These are phyloP conservation scores for Backusella parvicylindrica DNA, from an alignment of 192 early-diverging fungal genomes.

Conservation along the genomic window DNA sequence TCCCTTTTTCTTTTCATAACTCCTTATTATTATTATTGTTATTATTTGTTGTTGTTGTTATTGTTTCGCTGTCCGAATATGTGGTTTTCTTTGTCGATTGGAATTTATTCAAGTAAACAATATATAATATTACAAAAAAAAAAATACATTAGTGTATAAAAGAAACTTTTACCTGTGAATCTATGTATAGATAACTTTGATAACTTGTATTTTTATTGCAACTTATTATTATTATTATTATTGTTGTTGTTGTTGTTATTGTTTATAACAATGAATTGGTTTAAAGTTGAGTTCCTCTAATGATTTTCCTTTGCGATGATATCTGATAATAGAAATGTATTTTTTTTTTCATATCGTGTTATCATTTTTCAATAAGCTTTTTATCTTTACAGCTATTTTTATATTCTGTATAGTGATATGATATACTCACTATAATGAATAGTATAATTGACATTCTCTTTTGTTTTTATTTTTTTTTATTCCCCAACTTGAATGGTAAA, in stretches of 20 bases:
- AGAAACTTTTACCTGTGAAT: neutral
- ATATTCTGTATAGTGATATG: neutral
- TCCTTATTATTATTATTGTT: neutral
- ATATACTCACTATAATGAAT: neutral
- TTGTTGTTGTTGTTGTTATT: too few relatives aligned
- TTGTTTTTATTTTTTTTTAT: neutral
- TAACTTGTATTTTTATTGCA: too few relatives aligned
- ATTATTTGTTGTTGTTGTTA: neutral
- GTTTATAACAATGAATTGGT: neutral
- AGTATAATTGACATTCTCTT: neutral
- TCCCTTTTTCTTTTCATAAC: neutral
- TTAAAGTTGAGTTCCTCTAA: neutral
- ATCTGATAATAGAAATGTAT: neutral
- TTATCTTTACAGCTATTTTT: neutral
- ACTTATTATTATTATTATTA: neutral
- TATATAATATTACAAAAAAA: neutral
- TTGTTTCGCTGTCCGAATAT: neutral
- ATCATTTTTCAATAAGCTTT: neutral
- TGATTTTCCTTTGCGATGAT: neutral
- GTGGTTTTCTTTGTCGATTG: neutral
- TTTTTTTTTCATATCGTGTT: neutral
- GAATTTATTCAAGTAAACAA: neutral
- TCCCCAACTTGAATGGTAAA: too few relatives aligned
- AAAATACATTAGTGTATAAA: neutral
- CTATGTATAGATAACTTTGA: neutral